Base-by-base conservation (phyloP, 202 grass and related monocot genomes). In the Eragrostis tef region DNA sequence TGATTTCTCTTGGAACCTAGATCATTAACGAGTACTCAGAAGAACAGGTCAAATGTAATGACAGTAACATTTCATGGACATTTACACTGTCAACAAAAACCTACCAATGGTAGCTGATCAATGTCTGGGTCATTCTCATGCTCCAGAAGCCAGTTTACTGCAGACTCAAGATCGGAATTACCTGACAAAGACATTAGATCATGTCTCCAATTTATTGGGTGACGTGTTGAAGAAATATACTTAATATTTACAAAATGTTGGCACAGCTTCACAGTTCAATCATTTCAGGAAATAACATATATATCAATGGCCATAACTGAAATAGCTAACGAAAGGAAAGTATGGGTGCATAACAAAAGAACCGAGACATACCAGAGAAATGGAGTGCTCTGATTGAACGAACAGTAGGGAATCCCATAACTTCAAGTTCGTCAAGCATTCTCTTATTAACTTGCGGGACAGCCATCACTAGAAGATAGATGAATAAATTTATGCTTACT, bases 111-210 rank as follows among this genome's bases (percentile, higher is more conserved):
- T 71, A 88, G 74, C 85, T 87, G 84, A 83, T 98, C 95, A 84
- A 95, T 91, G 68, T 93, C 88, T 66, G 95, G 79, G 67, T 93
- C 95, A 88, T 79, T 86, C 86, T 98, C 92, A 90, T 98, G 95
- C 73, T 90, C 88, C 11, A 93, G 85, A 85, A 93, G 84, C 95
- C 95, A 98, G 62, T 90, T 84, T 81, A 93, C 60, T 3, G 90
- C 92, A 87, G 88, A 90, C 79, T 98, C 88, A 85, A 95, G 82
- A 82, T 83, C 93, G 59, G 84, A 85, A 90, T 90, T 93, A 83
- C 88, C 95, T 95, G 85, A 77, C 16, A 72, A 71, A 70, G 39
- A 87, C 70, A 81, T 52, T 59, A 15, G 39, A 62, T 88, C 86
- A 45, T 56, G 74, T 87, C 24, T 71, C 54, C 64, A 94, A 67